Base-by-base conservation (phyloP, 2,329 filamentous ascomycete genomes). In the Claviceps monticola region DNA sequence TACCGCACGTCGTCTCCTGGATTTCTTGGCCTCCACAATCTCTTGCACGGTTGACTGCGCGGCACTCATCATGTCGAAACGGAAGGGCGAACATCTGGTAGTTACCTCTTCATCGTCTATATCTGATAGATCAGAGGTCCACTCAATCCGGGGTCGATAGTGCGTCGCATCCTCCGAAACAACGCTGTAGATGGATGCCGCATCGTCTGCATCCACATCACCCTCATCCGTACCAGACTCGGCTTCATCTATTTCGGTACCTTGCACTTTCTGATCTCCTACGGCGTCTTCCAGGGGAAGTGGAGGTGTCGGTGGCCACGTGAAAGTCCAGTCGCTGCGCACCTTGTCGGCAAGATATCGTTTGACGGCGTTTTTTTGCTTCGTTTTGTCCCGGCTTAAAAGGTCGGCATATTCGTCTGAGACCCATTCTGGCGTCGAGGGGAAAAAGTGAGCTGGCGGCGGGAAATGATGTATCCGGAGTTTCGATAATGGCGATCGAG, bases 361-460 rank as follows among this genome's bases (percentile, higher is more conserved):
- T 59, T 71, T 77, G 38, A 84, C 74, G 13, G 80, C 80, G 42
- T 80, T 77, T 60, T 83, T 83, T 58, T 82, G 78, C 66, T 75
- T 80, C 26, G 64, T 55, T 62, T 82, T 83, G 61, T 84, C 80
- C 59, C 71, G 75, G 62, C 76, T 82, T 48, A 80, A 64, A 5
- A 84, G 70, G 60, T 83, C 80, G 19, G 76, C 72, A 55, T 83
- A 76, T 58, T 80, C 76, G 58, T 80, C 70, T 44, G 67, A 62
- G n/a, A 60, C 59, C 67, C 67, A 70, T 45, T 63, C 64, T 51
- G 60, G 62, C 55, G 60, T 57, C 52, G 54, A 50, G 51, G 59
- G 54, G 55, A 63, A 55, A 58, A 63, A 58, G 59, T 62, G 56
- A 44, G 55, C 56, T 21, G 62, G 59, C n/a, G 65, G 54, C 46